Percentiles rank a stretch among this genome's conserved stretches.
These are phyloP conservation scores for Ettlia oleoabundans DNA, from an alignment of 139 green algal species.

Conservation along the genomic window DNA sequence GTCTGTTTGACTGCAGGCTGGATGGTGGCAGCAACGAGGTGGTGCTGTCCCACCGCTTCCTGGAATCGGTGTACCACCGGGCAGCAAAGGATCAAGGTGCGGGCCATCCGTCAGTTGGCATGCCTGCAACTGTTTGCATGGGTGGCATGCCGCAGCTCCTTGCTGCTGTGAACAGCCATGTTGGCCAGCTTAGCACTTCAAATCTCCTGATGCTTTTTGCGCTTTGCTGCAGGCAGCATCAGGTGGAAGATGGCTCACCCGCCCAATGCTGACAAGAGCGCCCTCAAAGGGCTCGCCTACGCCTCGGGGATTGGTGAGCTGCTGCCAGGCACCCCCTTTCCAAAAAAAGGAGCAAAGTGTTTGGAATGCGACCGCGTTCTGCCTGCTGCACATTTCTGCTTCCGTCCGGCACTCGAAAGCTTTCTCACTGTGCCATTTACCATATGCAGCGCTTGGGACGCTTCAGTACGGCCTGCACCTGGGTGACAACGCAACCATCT, in stretches of 20 bases:
- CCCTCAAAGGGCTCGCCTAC: neutral
- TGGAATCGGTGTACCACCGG: constrained; percentile 32
- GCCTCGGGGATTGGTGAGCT: constrained; percentile 4
- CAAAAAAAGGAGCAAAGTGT: too few relatives aligned
- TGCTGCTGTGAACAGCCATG: too few relatives aligned
- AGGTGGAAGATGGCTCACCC: constrained; percentile 10
- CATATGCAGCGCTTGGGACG: constrained; percentile 17
- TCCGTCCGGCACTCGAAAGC: too few relatives aligned
- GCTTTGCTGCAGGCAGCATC: constrained; percentile 4
- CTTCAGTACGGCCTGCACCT: constrained; percentile 32
- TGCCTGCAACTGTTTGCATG: neutral
- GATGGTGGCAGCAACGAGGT: constrained; percentile 16
- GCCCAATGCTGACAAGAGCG: neutral
- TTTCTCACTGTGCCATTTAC: neutral
- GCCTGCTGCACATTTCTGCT: too few relatives aligned
- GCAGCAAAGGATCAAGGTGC: constrained; percentile 1
- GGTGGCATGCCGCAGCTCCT: too few relatives aligned
- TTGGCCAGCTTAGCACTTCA: too few relatives aligned
- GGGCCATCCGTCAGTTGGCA: neutral
- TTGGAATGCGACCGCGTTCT: too few relatives aligned
- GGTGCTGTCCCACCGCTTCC: constrained; percentile 37
- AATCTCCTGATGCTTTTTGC: too few relatives aligned
- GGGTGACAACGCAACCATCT: constrained; percentile 40
- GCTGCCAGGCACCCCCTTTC: neutral
- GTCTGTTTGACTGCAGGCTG: constrained; percentile 10